These are phyloP conservation scores for Alternaria tenuissima DNA, from an alignment of 2,329 filamentous ascomycete genomes.

Conservation along the genomic window DNA sequence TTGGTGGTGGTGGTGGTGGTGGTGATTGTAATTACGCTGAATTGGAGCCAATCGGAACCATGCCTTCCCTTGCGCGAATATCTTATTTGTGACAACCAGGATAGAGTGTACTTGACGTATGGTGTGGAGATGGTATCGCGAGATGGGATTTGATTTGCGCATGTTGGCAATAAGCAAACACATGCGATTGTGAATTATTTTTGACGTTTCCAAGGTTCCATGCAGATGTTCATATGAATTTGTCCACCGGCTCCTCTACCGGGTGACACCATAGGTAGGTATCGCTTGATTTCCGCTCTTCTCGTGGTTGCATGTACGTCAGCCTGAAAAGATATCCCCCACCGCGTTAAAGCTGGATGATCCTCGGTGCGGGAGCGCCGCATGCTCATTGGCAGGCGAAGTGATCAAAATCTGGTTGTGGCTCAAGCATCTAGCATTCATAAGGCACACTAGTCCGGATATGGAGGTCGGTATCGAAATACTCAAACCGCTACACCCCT, in stretches of 20 bases:
- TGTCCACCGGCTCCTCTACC: neutral
- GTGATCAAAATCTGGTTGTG: neutral
- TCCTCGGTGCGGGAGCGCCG: neutral
- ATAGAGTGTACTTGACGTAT: slow-evolving; percentile 3
- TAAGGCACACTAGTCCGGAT: neutral
- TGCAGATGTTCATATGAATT: slow-evolving; percentile 5
- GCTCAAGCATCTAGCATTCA: neutral
- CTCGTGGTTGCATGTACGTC: neutral
- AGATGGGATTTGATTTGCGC: slow-evolving; percentile 6
- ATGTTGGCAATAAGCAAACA: slow-evolving; percentile 5
- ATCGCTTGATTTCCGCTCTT: neutral
- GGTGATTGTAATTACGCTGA: neutral
- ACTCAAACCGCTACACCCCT: neutral
- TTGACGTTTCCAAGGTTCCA: neutral
- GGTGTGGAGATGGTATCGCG: neutral
- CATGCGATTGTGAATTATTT: neutral
- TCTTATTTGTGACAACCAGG: neutral
- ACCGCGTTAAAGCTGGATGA: neutral
- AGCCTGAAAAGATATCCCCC: neutral
- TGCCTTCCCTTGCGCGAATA: neutral
- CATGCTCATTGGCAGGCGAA: slow-evolving; percentile 3
- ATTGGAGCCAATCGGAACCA: slow-evolving; percentile 1
- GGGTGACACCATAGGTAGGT: neutral
- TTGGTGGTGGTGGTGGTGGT: neutral
- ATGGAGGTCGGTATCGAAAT: neutral